Evolutionary conservation across 768 basidiomycete species (phyloP).

Genomic region (Tulasnella sp.): DNA sequence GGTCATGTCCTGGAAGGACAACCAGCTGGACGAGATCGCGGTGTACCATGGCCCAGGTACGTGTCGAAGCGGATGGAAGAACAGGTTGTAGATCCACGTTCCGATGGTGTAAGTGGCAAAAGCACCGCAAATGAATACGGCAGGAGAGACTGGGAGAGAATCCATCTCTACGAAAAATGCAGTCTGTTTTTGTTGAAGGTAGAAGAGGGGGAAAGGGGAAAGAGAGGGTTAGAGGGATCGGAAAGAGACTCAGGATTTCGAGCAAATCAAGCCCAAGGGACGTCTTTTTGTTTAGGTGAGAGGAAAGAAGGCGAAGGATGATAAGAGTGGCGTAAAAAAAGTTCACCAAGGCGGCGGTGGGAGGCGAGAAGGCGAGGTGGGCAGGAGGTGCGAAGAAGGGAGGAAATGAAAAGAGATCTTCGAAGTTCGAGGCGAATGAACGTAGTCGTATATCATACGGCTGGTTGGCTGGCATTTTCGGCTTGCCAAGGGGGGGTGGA

Average conservation of each 20-base stretch:
- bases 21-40: conserved; percentile 18
- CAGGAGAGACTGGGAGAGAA: conserved; percentile 9
- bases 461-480: too few relatives aligned
- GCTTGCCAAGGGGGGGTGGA: not conserved
- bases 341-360: not conserved
- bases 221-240: too few relatives aligned
- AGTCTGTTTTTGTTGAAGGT: not conserved
- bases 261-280: conserved; percentile 3
- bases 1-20: conserved; percentile 20
- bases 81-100: conserved; percentile 19
- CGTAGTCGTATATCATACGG: not conserved
- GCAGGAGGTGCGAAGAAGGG: not conserved
- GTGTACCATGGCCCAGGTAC: conserved; percentile 24
- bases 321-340: conserved; percentile 5
- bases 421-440: not conserved
- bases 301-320: not conserved
- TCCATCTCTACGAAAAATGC: conserved; percentile 6
- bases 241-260: not conserved
- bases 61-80: conserved; percentile 25
- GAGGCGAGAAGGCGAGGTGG: not conserved
- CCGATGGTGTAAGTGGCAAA: conserved; percentile 7
- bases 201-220: too few relatives aligned
- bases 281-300: not conserved
- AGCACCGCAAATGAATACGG: not conserved
- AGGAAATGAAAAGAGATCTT: not conserved